Evolutionary conservation across 1,284 basidiomycete species (phyloP).

Genomic region (Lentinula novae-zelandiae): DNA sequence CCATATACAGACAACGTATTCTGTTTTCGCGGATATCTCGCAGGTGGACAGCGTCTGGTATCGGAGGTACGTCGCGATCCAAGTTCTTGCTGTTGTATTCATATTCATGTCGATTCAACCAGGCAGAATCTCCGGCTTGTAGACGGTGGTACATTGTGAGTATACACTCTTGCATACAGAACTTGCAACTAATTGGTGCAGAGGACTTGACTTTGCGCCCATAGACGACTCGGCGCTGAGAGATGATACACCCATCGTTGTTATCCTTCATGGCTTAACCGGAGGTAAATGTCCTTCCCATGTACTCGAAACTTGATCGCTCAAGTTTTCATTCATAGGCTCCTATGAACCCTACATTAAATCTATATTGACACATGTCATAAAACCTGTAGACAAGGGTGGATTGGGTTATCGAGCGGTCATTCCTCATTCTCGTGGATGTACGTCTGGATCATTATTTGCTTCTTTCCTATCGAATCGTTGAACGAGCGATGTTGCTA

Average conservation of each 20-base stretch:
- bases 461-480: too few relatives aligned
- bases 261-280: conserved; percentile 86
- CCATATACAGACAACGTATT: conserved; percentile 72
- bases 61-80: conserved; percentile 45
- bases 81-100: background rate
- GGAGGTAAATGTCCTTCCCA: conserved; percentile 51
- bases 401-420: conserved; percentile 16
- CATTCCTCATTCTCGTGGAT: conserved; percentile 78
- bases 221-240: conserved; percentile 48
- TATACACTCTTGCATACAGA: background rate
- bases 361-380: conserved; percentile 54
- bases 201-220: conserved; percentile 73
- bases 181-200: conserved; percentile 24
- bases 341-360: conserved; percentile 89
- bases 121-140: conserved; percentile 37
- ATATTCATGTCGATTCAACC: background rate
- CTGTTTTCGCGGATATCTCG: conserved; percentile 68
- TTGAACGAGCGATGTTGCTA: conserved; percentile 22
- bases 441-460: conserved; percentile 39
- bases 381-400: conserved; percentile 5
- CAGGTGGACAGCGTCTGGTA: conserved; percentile 70
- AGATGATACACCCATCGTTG: conserved; percentile 74
- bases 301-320: background rate
- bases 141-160: conserved; percentile 46
- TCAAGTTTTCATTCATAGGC: conserved; percentile 38